Percentiles rank a stretch among this genome's conserved stretches.
Conservation (phyloP, 345 rosid genomes). For the Aurinia saxatilis region DNA sequence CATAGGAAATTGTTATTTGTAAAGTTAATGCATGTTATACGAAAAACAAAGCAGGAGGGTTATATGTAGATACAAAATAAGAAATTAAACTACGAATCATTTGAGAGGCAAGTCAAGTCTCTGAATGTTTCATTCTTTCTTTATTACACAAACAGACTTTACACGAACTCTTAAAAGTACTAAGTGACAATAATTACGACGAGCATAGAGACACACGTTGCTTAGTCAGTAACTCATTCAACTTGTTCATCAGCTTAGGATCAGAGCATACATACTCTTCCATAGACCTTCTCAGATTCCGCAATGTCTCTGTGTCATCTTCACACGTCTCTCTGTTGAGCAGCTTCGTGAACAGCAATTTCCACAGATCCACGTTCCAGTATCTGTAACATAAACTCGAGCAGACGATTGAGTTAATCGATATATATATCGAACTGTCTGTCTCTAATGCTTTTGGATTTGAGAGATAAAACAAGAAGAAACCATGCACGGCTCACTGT, state of each 20-base stretch:
- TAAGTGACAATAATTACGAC: conserved; percentile 18
- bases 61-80: background rate
- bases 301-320: conserved; percentile 41
- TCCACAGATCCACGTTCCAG: conserved; percentile 80
- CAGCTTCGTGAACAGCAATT: conserved; percentile 55
- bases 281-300: conserved; percentile 52
- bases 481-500: background rate
- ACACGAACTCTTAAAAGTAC: background rate
- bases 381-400: conserved; percentile 40
- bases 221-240: conserved; percentile 61
- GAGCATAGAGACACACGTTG: conserved; percentile 70
- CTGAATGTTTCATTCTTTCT: background rate
- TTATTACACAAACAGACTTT: conserved; percentile 6
- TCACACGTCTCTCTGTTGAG: conserved; percentile 41
- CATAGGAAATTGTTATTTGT: too few relatives aligned
- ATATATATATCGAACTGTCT: too few relatives aligned
- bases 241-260: conserved; percentile 53
- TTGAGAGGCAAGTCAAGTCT: background rate
- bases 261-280: conserved; percentile 49
- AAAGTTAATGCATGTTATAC: too few relatives aligned
- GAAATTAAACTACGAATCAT: background rate
- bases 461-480: background rate
- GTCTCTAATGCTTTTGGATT: background rate
- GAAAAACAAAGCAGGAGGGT: too few relatives aligned
- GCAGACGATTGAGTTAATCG: background rate